Conservation (phyloP, 495 filamentous ascomycete species). For the Trypethelium eluteriae region DNA sequence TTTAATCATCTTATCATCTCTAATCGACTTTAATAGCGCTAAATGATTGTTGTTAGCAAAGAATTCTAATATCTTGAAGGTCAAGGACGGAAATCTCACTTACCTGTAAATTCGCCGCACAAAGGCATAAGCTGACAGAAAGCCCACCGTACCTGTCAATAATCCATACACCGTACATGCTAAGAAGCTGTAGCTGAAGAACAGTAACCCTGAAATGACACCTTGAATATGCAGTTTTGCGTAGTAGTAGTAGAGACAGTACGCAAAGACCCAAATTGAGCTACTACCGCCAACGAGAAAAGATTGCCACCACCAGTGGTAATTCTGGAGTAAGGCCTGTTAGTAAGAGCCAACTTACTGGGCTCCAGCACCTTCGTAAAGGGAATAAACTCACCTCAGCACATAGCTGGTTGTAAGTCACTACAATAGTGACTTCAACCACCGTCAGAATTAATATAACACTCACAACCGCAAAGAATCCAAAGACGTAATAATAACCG, state of each 20-base stretch:
- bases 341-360: background rate
- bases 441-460: constrained; percentile 71
- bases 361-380: background rate
- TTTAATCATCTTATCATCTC: background rate
- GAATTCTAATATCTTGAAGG: background rate
- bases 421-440: constrained; percentile 82
- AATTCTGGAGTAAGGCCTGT: constrained; percentile 51
- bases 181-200: constrained; percentile 77
- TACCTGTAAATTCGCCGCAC: constrained; percentile 75
- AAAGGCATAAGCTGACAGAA: constrained; percentile 81
- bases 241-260: constrained; percentile 82
- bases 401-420: constrained; percentile 80
- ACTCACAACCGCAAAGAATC: constrained; percentile 72
- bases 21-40: constrained; percentile 8
- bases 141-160: constrained; percentile 79
- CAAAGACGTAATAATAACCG: constrained; percentile 92
- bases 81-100: background rate
- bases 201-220: constrained; percentile 70
- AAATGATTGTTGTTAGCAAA: background rate
- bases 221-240: constrained; percentile 77
- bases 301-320: constrained; percentile 94
- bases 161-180: constrained; percentile 80
- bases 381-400: constrained; percentile 47
- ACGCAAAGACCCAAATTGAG: constrained; percentile 77
- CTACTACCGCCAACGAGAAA: constrained; percentile 76